Evolutionary conservation across 176 grass and related monocot genomes (phyloP), one percentile per base, ranked within the genome.

Genomic region (Oryza longistaminata): DNA sequence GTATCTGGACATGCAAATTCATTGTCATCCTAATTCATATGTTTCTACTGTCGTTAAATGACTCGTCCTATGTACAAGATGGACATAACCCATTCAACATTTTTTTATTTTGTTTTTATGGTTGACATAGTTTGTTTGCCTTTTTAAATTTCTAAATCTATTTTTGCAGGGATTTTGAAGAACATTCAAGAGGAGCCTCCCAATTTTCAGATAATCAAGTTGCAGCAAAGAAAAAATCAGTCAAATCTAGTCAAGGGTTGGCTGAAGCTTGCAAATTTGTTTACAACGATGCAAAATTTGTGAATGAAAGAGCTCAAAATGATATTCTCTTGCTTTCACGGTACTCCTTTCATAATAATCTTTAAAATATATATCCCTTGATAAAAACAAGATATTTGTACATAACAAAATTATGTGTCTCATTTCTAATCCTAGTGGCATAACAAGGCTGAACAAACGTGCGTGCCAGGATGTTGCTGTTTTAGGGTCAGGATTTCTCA

Each of bases 231-330:
- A 83, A 88, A 45, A 86, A 87, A 85, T 35, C 85, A 74, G 9
- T 34, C 26, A 88, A 94, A 49, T 16, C 70, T 44, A 89, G 62
- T 82, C 88, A 72, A 92, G 96, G 91, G 29, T 85, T 95, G 61
- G 83, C 96, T 42, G 88, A 92, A 90, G 96, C 89, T 87, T 94
- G 85, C 86, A 88, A 79, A 83, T 98, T 93, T 92, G 91, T 92
- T 61, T 92, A 95, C 70, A 98, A 98, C 39, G 93, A 98, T 89
- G 96, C 96, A 70, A 98, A 98, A 87, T 98, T 92, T 92, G 89
- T 98, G 67, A 98, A 98, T 88, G 91, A 98, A 89, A 93, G 96
- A 78, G 96, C 91, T 87, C 96, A 89, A 39, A 98, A 34, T 85
- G 93, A 98, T 11, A 98, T 95, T 74, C 87, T 90, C 29, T 92